Percentiles rank a stretch among this genome's conserved stretches.
Conservation (phyloP, 352 stramenopile genomes). For the Phytophthora macrochlamydospora region DNA sequence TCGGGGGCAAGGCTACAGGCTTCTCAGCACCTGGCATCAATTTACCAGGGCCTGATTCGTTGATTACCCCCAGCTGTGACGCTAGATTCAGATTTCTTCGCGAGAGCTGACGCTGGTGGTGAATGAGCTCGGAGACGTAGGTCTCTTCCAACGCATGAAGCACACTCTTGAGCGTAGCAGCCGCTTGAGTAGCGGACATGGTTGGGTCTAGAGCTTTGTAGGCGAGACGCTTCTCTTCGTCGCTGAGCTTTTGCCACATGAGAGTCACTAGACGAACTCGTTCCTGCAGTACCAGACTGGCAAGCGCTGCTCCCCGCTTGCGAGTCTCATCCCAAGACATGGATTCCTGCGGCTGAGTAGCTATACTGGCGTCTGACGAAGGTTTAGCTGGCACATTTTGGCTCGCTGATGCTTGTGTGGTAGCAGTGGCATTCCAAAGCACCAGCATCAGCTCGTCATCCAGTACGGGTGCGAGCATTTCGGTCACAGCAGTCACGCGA, state of each 20-base stretch:
- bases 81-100: conserved; percentile 26
- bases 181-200: conserved; percentile 13
- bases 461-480: conserved; percentile 57
- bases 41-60: conserved; percentile 12
- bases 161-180: conserved; percentile 42
- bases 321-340: conserved; percentile 36
- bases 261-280: conserved; percentile 59
- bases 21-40: not conserved
- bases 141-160: conserved; percentile 59
- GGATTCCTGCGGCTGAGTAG: conserved; percentile 1
- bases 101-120: conserved; percentile 45
- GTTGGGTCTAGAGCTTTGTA: conserved; percentile 35
- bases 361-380: not conserved
- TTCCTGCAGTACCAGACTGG: conserved; percentile 61
- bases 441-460: conserved; percentile 61
- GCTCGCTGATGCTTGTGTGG: conserved; percentile 23
- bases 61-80: conserved; percentile 22
- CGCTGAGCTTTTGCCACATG: conserved; percentile 57
- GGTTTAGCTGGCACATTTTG: conserved; percentile 8
- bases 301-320: conserved; percentile 45
- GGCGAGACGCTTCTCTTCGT: conserved; percentile 52
- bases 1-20: conserved; percentile 8
- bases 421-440: conserved; percentile 69
- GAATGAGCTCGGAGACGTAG: conserved; percentile 68
- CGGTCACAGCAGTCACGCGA: conserved; percentile 36